Conservation (phyloP, 306 rosid genomes). For the Trichosanthes cucumerina region DNA sequence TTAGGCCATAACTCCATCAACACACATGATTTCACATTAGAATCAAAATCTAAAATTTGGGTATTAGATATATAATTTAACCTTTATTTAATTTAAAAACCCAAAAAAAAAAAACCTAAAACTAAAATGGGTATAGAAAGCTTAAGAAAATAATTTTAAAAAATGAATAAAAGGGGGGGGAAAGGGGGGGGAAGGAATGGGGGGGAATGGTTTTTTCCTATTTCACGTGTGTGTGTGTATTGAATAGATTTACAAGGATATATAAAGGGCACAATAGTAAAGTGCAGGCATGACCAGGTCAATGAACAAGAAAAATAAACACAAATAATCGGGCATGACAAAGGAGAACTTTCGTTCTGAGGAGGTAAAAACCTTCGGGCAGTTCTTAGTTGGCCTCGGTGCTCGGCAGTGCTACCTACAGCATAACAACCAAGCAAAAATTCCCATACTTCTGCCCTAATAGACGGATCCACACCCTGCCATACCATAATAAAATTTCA, state of each 20-base stretch:
- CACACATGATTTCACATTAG: neutral
- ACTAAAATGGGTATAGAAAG: neutral
- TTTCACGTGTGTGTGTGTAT: neutral
- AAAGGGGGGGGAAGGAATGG: no score
- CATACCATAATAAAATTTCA: slow-evolving; percentile 9
- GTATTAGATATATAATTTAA: neutral
- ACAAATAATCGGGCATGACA: neutral
- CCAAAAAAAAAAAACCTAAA: no score
- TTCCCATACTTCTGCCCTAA: slow-evolving; percentile 91
- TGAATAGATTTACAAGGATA: neutral
- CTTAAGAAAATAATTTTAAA: neutral
- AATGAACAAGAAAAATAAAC: neutral
- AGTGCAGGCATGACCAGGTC: neutral
- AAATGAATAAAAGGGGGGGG: neutral
- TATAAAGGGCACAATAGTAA: neutral
- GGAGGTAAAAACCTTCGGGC: slow-evolving; percentile 64
- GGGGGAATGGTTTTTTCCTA: neutral
- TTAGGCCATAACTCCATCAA: neutral
- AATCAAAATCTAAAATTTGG: neutral
- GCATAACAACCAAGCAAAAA: slow-evolving; percentile 88
- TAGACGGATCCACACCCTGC: slow-evolving; percentile 90
- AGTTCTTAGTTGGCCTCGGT: slow-evolving; percentile 54
- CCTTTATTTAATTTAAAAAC: neutral
- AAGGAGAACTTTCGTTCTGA: neutral
- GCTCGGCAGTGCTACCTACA: slow-evolving; percentile 57